phyloP scores from a whole-genome alignment of 2,329 filamentous ascomycete genomes.

The Fusarium sarcochroum region DNA sequence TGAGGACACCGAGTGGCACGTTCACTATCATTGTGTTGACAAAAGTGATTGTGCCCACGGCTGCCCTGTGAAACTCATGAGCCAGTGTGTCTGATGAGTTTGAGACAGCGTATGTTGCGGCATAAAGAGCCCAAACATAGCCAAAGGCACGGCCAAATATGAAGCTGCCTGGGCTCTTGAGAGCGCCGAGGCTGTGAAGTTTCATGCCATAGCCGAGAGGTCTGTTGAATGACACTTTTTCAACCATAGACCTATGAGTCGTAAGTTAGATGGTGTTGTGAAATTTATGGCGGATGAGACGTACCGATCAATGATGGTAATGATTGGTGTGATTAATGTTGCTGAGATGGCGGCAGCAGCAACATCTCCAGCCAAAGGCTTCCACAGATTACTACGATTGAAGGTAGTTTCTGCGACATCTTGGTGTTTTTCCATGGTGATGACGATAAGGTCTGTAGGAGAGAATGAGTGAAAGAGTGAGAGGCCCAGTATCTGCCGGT shows the following conservation, averaged over 20 bases:
- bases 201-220: constrained; percentile 36
- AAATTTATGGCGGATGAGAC: not conserved
- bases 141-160: constrained; percentile 45
- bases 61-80: constrained; percentile 42
- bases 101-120: constrained; percentile 49
- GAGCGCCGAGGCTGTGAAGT: constrained; percentile 17
- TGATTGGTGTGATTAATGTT: constrained; percentile 47
- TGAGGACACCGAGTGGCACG: constrained; percentile 51
- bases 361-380: constrained; percentile 43
- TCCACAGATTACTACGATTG: constrained; percentile 29
- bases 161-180: constrained; percentile 45
- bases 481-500: not conserved
- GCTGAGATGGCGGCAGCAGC: constrained; percentile 48
- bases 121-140: constrained; percentile 51
- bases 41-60: constrained; percentile 47
- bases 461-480: not conserved
- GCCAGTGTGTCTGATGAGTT: constrained; percentile 49
- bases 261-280: not conserved
- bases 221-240: constrained; percentile 42
- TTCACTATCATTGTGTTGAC: constrained; percentile 51
- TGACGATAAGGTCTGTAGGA: not conserved
- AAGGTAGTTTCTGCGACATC: constrained; percentile 11
- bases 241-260: constrained; percentile 34
- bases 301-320: constrained; percentile 50
- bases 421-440: constrained; percentile 37